Conservation (phyloP, 148 eudicot genomes). For the Dysphania ambrosioides region DNA sequence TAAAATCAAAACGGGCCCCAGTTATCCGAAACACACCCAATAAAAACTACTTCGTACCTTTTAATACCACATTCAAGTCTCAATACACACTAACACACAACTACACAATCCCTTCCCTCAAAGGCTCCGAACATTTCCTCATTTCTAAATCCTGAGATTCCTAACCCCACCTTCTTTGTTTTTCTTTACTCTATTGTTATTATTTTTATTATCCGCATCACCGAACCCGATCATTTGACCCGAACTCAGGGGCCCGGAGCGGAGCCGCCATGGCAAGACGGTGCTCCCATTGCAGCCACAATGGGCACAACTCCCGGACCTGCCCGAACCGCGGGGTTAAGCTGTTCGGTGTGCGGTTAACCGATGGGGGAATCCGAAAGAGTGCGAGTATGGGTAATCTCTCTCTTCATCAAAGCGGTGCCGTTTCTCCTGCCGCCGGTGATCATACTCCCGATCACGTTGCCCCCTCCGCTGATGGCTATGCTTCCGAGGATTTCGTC, state of each 20-base stretch:
- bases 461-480: constrained; percentile 54
- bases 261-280: constrained; percentile 52
- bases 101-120: too few species aligned
- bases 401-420: constrained; percentile 35
- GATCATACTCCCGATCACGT: constrained; percentile 60
- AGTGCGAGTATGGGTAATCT: constrained; percentile 93
- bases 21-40: constrained; percentile 16
- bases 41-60: too few species aligned
- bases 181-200: too few species aligned
- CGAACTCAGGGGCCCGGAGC: constrained; percentile 1
- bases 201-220: constrained; percentile 18
- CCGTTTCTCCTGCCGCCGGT: constrained; percentile 43
- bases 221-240: too few species aligned
- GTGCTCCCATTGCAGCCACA: constrained; percentile 87
- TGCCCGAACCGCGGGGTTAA: constrained; percentile 83
- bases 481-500: constrained; percentile 80
- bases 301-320: constrained; percentile 84
- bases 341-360: constrained; percentile 81
- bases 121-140: too few species aligned
- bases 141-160: too few species aligned
- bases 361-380: constrained; percentile 75
- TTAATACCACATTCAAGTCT: too few species aligned
- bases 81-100: too few species aligned
- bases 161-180: too few species aligned
- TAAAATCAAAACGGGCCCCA: constrained; percentile 21